phyloP scores from a whole-genome alignment of 2,329 filamentous ascomycete species.

The Hymenoscyphus infarciens region DNA sequence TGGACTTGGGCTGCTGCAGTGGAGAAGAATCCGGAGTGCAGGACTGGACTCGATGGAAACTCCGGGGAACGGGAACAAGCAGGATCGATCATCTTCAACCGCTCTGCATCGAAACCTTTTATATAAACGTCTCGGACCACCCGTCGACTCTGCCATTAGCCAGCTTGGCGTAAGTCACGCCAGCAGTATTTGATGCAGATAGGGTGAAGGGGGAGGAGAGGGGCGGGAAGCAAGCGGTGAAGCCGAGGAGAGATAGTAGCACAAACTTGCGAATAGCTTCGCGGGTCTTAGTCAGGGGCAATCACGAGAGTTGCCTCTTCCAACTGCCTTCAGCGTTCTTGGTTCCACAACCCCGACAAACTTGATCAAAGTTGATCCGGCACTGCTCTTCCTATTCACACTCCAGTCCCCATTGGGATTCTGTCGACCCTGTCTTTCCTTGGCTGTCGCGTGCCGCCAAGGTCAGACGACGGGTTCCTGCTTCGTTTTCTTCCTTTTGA shows the following conservation, averaged over 20 bases:
- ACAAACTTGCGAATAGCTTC: constrained; percentile 10
- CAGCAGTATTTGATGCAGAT: not conserved
- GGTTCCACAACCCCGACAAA: not conserved
- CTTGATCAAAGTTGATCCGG: constrained; percentile 1
- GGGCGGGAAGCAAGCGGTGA: not conserved
- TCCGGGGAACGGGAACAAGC: constrained; percentile 1
- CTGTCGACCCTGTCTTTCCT: not conserved
- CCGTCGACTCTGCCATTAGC: not conserved
- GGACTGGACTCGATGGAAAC: not conserved
- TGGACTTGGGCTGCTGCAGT: not conserved
- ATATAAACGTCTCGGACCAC: not conserved
- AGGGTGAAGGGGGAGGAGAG: not conserved
- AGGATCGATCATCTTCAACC: constrained; percentile 1
- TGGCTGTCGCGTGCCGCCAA: constrained; percentile 6
- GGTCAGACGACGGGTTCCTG: constrained; percentile 4
- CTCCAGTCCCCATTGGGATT: not conserved
- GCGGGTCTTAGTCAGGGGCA: constrained; percentile 1
- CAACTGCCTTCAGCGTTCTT: not conserved
- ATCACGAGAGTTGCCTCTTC: not conserved
- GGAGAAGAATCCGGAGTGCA: constrained; percentile 1
- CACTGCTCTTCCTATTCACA: not conserved
- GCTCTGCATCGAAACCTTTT: not conserved
- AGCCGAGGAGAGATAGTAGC: not conserved
- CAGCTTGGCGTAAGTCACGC: not conserved
- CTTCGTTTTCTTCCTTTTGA: not conserved